Evolutionary conservation across 2,329 filamentous ascomycete species (phyloP).

Genomic region (Ophiognomonia clavigignenti-juglandacearum): DNA sequence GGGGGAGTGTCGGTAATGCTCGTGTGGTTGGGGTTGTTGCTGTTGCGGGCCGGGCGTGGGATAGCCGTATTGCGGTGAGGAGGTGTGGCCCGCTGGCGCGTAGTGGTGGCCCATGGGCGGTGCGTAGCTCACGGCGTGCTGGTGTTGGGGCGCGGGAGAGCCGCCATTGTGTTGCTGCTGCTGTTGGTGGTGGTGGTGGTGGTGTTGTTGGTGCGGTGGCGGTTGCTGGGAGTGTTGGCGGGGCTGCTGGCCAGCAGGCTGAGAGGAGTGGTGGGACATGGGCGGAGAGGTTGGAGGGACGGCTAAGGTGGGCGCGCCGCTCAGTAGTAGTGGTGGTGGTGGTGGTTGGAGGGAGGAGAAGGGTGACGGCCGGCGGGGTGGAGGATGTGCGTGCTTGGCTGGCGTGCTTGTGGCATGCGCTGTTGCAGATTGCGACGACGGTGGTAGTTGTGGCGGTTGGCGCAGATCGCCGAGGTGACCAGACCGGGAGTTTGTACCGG

Average conservation of each 20-base stretch:
- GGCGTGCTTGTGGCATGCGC: slow-evolving; percentile 3
- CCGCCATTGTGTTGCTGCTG: slow-evolving; percentile 12
- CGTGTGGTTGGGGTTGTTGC: slow-evolving; percentile 19
- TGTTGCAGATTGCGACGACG: too few relatives aligned
- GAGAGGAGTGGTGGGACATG: slow-evolving; percentile 15
- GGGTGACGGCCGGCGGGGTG: too few relatives aligned
- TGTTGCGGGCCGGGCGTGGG: slow-evolving; percentile 10
- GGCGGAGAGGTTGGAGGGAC: slow-evolving; percentile 9
- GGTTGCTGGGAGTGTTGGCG: slow-evolving; percentile 16
- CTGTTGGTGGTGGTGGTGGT: too few relatives aligned
- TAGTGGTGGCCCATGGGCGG: slow-evolving; percentile 15
- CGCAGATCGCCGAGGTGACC: slow-evolving; percentile 17
- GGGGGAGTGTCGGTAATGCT: slow-evolving; percentile 15
- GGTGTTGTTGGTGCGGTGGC: too few relatives aligned
- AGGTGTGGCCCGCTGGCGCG: slow-evolving; percentile 14
- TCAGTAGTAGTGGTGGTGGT: neutral
- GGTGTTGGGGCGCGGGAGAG: slow-evolving; percentile 8
- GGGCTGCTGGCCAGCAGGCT: slow-evolving; percentile 11
- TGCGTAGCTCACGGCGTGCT: slow-evolving; percentile 10
- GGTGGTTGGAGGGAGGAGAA: too few relatives aligned
- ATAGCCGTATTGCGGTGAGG: slow-evolving; percentile 17
- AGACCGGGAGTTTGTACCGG: slow-evolving; percentile 22
- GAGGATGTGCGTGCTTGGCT: neutral
- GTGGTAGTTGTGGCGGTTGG: neutral
- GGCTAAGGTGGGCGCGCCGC: slow-evolving; percentile 3